Evolutionary conservation across 169 alveolate genomes (phyloP), one percentile per base, ranked within the genome.

Genomic region (Plasmodium gaboni): DNA sequence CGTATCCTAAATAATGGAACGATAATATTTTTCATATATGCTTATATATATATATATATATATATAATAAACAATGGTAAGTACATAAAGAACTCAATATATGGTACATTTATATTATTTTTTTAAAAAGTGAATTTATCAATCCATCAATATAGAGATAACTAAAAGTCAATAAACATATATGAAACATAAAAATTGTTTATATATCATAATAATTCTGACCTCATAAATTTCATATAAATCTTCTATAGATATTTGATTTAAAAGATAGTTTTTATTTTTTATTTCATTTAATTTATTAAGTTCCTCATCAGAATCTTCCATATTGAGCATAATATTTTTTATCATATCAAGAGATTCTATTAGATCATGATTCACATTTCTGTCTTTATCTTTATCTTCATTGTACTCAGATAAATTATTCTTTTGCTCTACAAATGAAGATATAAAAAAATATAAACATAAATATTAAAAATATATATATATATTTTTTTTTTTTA

Each of bases 191-290:
- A 19, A 38, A 67, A 67, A 67, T 10, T 44, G 19, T 44, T 19
- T 22, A 64, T 1, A 64, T 38, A 38, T 38, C 46, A 38, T 38
- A 38, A 38, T 38, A 38, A 59, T 42, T 19, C 63, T 38, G 53
- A 80, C 90, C 90, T 80, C 90, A 68, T 48, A 80, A 48, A 80
- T 80, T 80, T 80, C 90, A 60, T 68, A 80, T 19, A 80, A 53
- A 9, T 80, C 90, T n/a, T 80, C 90, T 68, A 80, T 17, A 48
- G 69, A 67, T 53, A 80, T 28, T 10, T 80, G 65, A 28, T 61
- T 68, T 80, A 80, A 13, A 6, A 80, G 83, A 80, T 24, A 68
- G 59, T 80, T 50, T 3, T 80, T 67, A 24, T 68, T 60, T 80
- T 60, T 69, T 61, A 80, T 71, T 59, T 80, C 85, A 26, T 80